Percentiles rank a stretch among this genome's conserved stretches.
Conservation (phyloP, 1,284 basidiomycete species). For the Vanrija sp. region DNA sequence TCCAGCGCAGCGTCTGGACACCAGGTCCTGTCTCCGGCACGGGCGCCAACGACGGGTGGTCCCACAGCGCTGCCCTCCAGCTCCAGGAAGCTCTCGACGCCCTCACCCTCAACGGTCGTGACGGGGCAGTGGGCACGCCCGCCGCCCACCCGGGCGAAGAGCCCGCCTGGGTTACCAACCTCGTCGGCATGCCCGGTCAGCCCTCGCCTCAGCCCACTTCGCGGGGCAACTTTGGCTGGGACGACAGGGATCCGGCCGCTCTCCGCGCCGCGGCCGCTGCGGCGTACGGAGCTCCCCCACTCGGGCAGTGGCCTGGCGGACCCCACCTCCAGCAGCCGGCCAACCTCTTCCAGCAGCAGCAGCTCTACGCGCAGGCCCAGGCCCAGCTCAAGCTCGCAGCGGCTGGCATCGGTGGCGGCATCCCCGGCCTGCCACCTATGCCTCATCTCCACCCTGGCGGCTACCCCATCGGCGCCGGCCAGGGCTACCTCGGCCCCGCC, state of each 20-base stretch:
- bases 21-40: constrained; percentile 10
- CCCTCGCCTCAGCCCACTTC: constrained; percentile 24
- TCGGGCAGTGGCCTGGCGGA: constrained; percentile 4
- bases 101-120: constrained; percentile 10
- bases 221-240: constrained; percentile 12
- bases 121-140: constrained; percentile 13
- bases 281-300: neutral
- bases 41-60: constrained; percentile 36
- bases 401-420: constrained; percentile 5
- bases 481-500: constrained; percentile 15
- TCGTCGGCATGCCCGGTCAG: constrained; percentile 38
- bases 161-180: constrained; percentile 44
- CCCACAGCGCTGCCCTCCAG: constrained; percentile 14
- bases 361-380: constrained; percentile 10
- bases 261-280: neutral
- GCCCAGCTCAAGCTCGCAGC: constrained; percentile 17
- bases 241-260: constrained; percentile 6
- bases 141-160: constrained; percentile 24
- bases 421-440: constrained; percentile 5
- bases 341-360: constrained; percentile 19
- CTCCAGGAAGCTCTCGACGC: constrained; percentile 45
- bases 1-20: constrained; percentile 42
- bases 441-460: constrained; percentile 8
- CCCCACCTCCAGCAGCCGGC: constrained; percentile 12
- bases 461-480: constrained; percentile 1